A percentile compares a stretch with the other conserved stretches of the same genome.
Evolutionary conservation across 2,329 filamentous ascomycete genomes (phyloP).

Genomic region (Talaromyces verruculosus): DNA sequence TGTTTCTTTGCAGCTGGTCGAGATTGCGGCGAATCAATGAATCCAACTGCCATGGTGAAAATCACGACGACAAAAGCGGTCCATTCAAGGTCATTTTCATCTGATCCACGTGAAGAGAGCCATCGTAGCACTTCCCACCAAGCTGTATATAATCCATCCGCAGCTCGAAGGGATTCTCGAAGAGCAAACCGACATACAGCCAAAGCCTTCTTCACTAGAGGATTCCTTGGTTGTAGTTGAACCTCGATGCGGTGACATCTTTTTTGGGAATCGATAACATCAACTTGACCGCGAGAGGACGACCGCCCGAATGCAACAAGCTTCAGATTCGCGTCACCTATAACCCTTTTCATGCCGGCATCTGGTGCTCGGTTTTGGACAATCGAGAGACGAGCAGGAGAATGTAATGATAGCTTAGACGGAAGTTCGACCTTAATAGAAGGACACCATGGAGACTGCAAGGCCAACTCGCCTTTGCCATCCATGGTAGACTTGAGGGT

Average conservation of each 20-base stretch:
- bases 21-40: slow-evolving; percentile 47
- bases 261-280: slow-evolving; percentile 63
- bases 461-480: slow-evolving; percentile 65
- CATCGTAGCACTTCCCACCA: slow-evolving; percentile 76
- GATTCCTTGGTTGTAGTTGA: slow-evolving; percentile 63
- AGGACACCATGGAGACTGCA: slow-evolving; percentile 74
- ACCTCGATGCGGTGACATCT: slow-evolving; percentile 67
- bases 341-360: slow-evolving; percentile 47
- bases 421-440: slow-evolving; percentile 67
- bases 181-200: slow-evolving; percentile 64
- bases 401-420: slow-evolving; percentile 56
- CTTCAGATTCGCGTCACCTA: slow-evolving; percentile 44
- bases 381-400: slow-evolving; percentile 58
- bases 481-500: slow-evolving; percentile 66
- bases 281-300: slow-evolving; percentile 61
- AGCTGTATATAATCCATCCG: slow-evolving; percentile 63
- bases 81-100: slow-evolving; percentile 63
- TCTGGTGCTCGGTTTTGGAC: slow-evolving; percentile 55
- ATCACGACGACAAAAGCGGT: slow-evolving; percentile 65
- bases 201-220: slow-evolving; percentile 62
- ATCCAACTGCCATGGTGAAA: slow-evolving; percentile 62
- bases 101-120: slow-evolving; percentile 55
- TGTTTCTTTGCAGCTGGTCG: slow-evolving; percentile 37
- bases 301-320: slow-evolving; percentile 59
- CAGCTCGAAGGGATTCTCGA: slow-evolving; percentile 54